phyloP scores from a whole-genome alignment of 1,284 basidiomycete genomes.

The Puccinia hordei region DNA sequence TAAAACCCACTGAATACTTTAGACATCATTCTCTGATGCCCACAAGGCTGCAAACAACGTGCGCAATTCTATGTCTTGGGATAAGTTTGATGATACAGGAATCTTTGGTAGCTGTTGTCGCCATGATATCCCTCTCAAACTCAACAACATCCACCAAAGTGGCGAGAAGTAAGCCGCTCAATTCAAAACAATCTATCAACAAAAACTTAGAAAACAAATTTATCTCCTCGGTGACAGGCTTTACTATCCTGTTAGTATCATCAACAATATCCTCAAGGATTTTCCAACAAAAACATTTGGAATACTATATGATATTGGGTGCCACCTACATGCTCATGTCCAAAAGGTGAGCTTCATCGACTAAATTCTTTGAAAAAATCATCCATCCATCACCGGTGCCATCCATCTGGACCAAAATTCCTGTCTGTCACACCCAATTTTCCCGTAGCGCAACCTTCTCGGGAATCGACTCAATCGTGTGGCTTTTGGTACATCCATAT shows the following conservation, averaged over 20 bases:
- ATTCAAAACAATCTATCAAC: too few species aligned
- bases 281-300: neutral
- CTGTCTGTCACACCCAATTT: too few species aligned
- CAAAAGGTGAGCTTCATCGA: too few species aligned
- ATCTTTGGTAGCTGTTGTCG: constrained; percentile 3
- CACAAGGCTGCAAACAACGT: constrained; percentile 13
- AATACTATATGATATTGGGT: constrained; percentile 25
- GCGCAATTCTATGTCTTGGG: neutral
- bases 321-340: constrained; percentile 1
- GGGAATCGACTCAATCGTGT: too few species aligned
- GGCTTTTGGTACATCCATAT: too few species aligned
- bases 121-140: constrained; percentile 5
- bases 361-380: too few species aligned
- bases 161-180: constrained; percentile 30
- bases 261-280: neutral
- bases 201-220: too few species aligned
- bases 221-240: neutral
- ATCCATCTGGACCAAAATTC: too few species aligned
- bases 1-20: neutral
- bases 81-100: neutral
- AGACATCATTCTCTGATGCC: too few species aligned
- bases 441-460: too few species aligned
- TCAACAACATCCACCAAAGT: neutral
- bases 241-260: neutral
- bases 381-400: too few species aligned